These are phyloP conservation scores for Colletotrichum sp. DNA, from an alignment of 2,329 filamentous ascomycete genomes.

Conservation along the genomic window DNA sequence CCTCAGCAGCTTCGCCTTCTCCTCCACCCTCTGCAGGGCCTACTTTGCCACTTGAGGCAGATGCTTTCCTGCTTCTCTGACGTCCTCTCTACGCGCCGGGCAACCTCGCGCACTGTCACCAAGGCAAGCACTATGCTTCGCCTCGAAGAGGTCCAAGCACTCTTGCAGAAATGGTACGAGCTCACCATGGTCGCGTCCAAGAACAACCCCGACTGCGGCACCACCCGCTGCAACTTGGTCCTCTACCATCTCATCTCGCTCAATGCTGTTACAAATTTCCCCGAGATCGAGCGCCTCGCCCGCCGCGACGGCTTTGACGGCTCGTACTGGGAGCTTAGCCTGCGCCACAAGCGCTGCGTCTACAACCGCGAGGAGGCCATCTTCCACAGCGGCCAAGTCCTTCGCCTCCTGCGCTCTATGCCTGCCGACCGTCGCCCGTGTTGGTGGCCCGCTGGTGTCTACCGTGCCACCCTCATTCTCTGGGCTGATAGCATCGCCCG, in stretches of 20 bases:
- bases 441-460: constrained; percentile 76
- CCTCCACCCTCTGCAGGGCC: constrained; percentile 70
- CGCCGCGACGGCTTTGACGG: constrained; percentile 64
- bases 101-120: constrained; percentile 52
- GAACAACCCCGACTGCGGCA: constrained; percentile 59
- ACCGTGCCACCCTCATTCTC: constrained; percentile 67
- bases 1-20: constrained; percentile 69
- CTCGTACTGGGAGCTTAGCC: constrained; percentile 56
- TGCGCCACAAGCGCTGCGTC: constrained; percentile 68
- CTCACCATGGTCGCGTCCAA: constrained; percentile 63
- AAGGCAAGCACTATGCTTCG: constrained; percentile 64
- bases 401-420: constrained; percentile 66
- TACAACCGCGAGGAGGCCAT: constrained; percentile 67
- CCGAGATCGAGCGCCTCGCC: constrained; percentile 70
- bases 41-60: constrained; percentile 69
- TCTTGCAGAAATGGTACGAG: constrained; percentile 71
- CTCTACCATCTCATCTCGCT: constrained; percentile 75
- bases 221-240: constrained; percentile 69
- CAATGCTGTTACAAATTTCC: constrained; percentile 71
- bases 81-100: constrained; percentile 47
- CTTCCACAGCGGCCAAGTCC: constrained; percentile 71
- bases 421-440: constrained; percentile 63
- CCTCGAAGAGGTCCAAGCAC: constrained; percentile 67
- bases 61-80: constrained; percentile 70
- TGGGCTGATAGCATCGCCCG: constrained; percentile 65